phyloP scores from a whole-genome alignment of 2,329 filamentous ascomycete species.

The Epichloe elymi region DNA sequence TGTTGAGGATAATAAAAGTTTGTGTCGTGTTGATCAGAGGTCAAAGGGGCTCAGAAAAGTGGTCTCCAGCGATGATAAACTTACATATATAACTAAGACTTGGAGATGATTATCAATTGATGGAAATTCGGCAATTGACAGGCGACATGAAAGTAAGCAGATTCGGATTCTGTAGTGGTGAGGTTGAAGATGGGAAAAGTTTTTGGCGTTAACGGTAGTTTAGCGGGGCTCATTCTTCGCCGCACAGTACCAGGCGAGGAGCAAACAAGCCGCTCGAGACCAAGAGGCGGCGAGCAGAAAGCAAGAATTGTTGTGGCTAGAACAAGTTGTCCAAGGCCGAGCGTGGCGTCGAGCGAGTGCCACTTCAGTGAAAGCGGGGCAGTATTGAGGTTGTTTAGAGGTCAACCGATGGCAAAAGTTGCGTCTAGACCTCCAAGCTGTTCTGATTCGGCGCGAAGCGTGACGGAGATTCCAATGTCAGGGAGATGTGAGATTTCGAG shows the following conservation, averaged over 20 bases:
- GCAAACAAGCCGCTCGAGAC: not conserved
- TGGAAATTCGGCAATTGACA: not conserved
- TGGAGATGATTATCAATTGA: not conserved
- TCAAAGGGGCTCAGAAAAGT: not conserved
- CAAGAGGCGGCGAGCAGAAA: not conserved
- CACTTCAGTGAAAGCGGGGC: conserved; percentile 4
- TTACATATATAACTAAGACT: not conserved
- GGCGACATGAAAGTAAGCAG: conserved; percentile 4
- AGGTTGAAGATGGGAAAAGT: conserved; percentile 13
- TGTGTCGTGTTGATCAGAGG: not conserved
- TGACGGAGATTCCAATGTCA: not conserved
- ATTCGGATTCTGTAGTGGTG: conserved; percentile 1
- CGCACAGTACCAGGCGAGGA: not conserved
- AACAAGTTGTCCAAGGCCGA: not conserved
- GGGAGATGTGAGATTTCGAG: not conserved
- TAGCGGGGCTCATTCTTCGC: conserved; percentile 8
- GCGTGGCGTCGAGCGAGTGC: conserved; percentile 4
- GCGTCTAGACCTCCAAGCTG: not conserved
- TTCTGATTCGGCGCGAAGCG: not conserved
- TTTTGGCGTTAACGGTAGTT: conserved; percentile 12
- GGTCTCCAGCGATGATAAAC: not conserved
- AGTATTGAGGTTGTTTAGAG: not conserved
- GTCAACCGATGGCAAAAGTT: not conserved
- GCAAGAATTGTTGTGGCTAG: conserved; percentile 1
- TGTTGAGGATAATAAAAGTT: not conserved